Evolutionary conservation across 225 moss, liverwort and hornwort species (phyloP), one percentile per base, ranked within the genome.

Genomic region (Thuidium tamariscinum): DNA sequence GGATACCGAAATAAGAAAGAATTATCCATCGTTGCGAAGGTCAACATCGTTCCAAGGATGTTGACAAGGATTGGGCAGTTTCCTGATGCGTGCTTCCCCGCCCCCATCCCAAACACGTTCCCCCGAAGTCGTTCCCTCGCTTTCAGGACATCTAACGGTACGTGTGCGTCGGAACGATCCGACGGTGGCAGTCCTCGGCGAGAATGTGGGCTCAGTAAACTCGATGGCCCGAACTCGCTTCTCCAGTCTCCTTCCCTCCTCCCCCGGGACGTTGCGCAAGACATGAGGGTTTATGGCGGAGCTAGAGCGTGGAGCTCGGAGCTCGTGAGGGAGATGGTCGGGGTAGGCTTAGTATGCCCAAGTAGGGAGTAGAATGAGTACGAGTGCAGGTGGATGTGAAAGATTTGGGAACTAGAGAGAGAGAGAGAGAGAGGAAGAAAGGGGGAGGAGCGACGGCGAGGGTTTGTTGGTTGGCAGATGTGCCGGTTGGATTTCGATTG

Each of bases 241-340:
- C 71, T 0, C 25, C 36, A 39, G 9, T 65, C 49, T 6, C n/a
- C 11, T 49, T 16, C 49, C 7, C 51, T 10, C 81, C 23, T 60
- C 63, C 49, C 12, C 68, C 62, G 11, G 59, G 37, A 14, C 36
- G 62, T 29, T 61, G 48, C 7, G 74, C 49, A 22, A 49, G 75
- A 13, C 84, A 75, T 39, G 84, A 84, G 84, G 84, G 84, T 84
- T 84, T 84, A 84, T 84, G 84, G 63, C 75, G 75, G 84, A 84
- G 63, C 75, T 75, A 21, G 74, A 84, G 84, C 84, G 61, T 74
- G 74, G 74, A 84, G 84, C 84, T 74, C 84, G 83, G 62, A 62
- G 84, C 84, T 84, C 74, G 11, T 26, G 61, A 74, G 73, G 48
- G 48, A 13, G 49, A 84, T 74, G 75, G 74, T 62, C 62, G 74